A percentile compares a stretch with the other conserved stretches of the same genome.
phyloP scores from a whole-genome alignment of 805 yeast genomes.

The Metschnikowia gelsemii region DNA sequence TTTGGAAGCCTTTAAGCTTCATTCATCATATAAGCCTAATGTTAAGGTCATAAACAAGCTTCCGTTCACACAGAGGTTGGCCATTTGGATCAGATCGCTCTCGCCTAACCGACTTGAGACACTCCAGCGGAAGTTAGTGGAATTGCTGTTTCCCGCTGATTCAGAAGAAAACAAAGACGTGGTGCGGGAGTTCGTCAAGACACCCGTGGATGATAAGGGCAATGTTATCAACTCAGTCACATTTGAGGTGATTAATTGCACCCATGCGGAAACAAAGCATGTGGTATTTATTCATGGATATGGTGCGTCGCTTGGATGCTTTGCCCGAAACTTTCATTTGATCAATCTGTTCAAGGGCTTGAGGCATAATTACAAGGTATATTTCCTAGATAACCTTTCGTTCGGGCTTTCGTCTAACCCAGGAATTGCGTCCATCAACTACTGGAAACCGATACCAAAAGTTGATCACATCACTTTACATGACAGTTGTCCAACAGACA shows the following conservation, averaged over 20 bases:
- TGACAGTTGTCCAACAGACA: conserved; percentile 29
- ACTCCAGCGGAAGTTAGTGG: conserved; percentile 37
- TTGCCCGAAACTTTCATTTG: conserved; percentile 51
- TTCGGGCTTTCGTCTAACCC: conserved; percentile 57
- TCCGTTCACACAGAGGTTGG: conserved; percentile 13
- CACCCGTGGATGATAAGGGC: conserved; percentile 25
- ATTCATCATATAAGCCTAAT: conserved; percentile 14
- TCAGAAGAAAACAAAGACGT: conserved; percentile 26
- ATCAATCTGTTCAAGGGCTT: conserved; percentile 31
- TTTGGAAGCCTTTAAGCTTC: conserved; percentile 10
- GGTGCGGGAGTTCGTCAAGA: conserved; percentile 17
- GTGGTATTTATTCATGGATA: conserved; percentile 57
- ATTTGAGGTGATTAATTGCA: conserved; percentile 30
- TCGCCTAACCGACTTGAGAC: conserved; percentile 25
- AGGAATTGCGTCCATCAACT: conserved; percentile 13
- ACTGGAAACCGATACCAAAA: conserved; percentile 22
- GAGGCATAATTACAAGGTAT: conserved; percentile 43
- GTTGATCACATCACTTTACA: conserved; percentile 27
- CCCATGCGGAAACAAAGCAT: conserved; percentile 30
- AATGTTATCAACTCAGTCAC: conserved; percentile 38
- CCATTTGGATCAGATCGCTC: conserved; percentile 26
- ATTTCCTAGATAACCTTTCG: conserved; percentile 48
- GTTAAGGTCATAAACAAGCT: conserved; percentile 10
- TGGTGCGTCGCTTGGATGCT: conserved; percentile 57
- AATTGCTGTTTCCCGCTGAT: conserved; percentile 31